phyloP scores from a whole-genome alignment of 495 filamentous ascomycete genomes.

The Penicillium simplicissimum region DNA sequence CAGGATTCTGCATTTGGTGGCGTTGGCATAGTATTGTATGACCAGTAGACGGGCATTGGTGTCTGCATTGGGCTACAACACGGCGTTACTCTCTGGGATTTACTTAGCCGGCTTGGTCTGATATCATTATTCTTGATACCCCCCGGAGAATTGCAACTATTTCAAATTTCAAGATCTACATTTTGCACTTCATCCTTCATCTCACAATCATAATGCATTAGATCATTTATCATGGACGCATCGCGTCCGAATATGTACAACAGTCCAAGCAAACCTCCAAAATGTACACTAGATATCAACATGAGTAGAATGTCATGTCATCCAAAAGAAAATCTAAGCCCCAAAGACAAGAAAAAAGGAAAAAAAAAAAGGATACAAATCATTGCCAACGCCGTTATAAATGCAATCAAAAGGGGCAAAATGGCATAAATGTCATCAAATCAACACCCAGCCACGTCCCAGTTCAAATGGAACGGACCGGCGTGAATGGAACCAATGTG shows the following conservation, averaged over 20 bases:
- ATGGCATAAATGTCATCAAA: background rate
- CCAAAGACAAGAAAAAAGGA: background rate
- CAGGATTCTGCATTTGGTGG: background rate
- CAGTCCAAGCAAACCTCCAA: conserved; percentile 1
- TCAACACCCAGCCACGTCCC: background rate
- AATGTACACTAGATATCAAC: conserved; percentile 5
- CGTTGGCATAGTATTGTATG: background rate
- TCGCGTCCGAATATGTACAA: conserved; percentile 27
- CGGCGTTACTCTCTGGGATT: background rate
- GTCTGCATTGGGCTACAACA: background rate
- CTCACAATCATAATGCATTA: conserved; percentile 31
- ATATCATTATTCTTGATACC: background rate
- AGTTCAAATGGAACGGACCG: background rate
- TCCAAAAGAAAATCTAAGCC: background rate
- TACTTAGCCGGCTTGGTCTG: background rate
- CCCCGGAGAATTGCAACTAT: background rate
- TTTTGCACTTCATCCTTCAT: conserved; percentile 2
- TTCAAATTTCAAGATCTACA: background rate
- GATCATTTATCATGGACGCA: conserved; percentile 14
- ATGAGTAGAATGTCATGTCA: background rate
- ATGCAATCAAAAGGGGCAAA: background rate
- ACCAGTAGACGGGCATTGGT: background rate
- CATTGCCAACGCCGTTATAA: background rate
- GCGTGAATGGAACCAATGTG: background rate
- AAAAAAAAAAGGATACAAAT: background rate